Base-by-base conservation (phyloP, 331 rosid genomes). In the Malus hybrid region DNA sequence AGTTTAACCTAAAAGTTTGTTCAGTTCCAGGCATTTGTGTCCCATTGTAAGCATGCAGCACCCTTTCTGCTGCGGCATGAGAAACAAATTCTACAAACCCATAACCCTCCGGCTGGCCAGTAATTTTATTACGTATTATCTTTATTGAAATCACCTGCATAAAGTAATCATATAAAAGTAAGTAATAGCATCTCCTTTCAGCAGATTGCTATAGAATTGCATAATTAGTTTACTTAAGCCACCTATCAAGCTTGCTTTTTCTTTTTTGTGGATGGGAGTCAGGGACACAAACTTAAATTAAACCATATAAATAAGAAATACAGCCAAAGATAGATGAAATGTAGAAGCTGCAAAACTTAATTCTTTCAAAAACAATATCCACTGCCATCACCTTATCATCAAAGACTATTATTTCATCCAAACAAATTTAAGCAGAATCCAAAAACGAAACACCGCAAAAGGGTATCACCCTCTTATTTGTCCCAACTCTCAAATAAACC, bases 1-100 rank as follows among this genome's bases (percentile, higher is more conserved):
- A 93, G 69, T 90, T 93, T 67, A 90, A 86, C 65, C 97, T 70
- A 86, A 89, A 93, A 39, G 89, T 88, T 69, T 71, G 98, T 44
- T 93, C 98, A 0, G 93, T 93, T 61, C 98, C 97, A 29, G 98
- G 98, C 98, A 93, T 93, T 70, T 80, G 92, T 0, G 88, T 77
- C 60, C 97, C 98, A 76, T 93, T 90, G 87, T 93, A 90, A 15
- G 88, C 78, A 71, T 86, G 97, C 64, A 93, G 85, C 73, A 93
- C 67, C 79, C 97, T 79, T 48, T 93, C 98, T 3, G 98, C 98
- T 12, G 98, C 95, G 0, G 87, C 90, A 86, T 90, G 97, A 16
- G 98, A 90, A n/a, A 86, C 88, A 83, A 93, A 93, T 80, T 93
- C 98, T 2, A 93, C 87, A 71, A 93, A 93, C 12, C 98, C 98